Base-by-base conservation (phyloP, 2,329 filamentous ascomycete species). In the Bipolaris gigantea region DNA sequence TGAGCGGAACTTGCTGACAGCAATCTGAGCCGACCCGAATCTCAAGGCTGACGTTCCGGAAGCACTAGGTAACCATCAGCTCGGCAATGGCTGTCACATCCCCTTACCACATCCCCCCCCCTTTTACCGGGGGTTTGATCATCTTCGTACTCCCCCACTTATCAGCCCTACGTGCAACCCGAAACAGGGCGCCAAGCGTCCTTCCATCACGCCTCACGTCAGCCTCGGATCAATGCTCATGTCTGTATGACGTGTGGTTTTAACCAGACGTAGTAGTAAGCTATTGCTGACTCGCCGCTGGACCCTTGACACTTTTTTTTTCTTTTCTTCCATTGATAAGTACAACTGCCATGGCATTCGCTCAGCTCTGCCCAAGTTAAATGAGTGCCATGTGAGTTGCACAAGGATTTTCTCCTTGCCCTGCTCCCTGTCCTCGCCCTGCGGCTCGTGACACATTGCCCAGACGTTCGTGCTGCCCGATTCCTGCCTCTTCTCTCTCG, bases 171-270 rank as follows among this genome's bases (percentile, higher is more conserved):
- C 25, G 42, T 35, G 19, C 48, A 21, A 42, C 36, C 36, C 47
- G 40, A 54, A 54, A 45, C 47, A 45, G 42, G 21, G 32, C 18
- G 33, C n/a, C 33, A n/a, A 40, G 27, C 38, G 19, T 42, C 40
- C 42, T 25, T 40, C 40, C 51, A 46, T 41, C 11, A 30, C 16
- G 45, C 47, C 23, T 45, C 33, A 21, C 27, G 21, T 30, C n/a
- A n/a, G 30, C 11, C 44, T 50, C 34, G 45, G 32, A 41, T 32
- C 47, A 51, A 35, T 42, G 52, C 52, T 40, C 48, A 19, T 25
- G 18, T 36, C 23, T 25, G 18, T 36, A 35, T 35, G 43, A 18
- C 43, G 42, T 33, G 23, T 38, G 36, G 38, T 32, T 35, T 25
- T 41, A 32, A 32, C 32, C 48, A 27, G 39, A 25, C 19, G 4